A percentile compares a stretch with the other conserved stretches of the same genome.
Evolutionary conservation across 441 rosid genomes (phyloP).

Genomic region (Adansonia rubrostipa): DNA sequence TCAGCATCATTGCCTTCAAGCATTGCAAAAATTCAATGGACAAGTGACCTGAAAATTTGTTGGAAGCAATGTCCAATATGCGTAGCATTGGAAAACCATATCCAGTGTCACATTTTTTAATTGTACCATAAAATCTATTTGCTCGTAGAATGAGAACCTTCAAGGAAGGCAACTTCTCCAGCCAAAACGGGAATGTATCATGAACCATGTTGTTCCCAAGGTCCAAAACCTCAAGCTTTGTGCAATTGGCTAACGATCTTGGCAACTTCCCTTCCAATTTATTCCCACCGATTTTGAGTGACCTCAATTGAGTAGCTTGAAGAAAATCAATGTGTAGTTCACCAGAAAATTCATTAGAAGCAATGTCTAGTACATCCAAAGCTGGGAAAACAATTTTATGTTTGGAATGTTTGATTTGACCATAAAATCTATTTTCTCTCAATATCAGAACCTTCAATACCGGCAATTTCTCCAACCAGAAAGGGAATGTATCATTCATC

Average conservation of each 20-base stretch:
- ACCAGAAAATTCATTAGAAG: neutral
- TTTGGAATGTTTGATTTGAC: neutral
- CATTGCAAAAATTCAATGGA: neutral
- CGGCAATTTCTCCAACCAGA: neutral
- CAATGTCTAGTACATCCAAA: neutral
- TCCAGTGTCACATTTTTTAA: neutral
- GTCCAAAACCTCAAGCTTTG: neutral
- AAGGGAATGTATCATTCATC: neutral
- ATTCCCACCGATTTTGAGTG: neutral
- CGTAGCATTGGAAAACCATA: neutral
- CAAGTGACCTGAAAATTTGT: neutral
- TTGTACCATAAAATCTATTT: constrained; percentile 5
- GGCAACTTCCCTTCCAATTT: too few species aligned
- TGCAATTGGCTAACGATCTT: constrained; percentile 41
- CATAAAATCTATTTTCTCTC: neutral
- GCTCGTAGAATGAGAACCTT: constrained; percentile 3
- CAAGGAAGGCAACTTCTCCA: neutral
- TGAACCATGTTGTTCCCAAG: neutral
- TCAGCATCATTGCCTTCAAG: neutral
- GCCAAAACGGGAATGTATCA: neutral
- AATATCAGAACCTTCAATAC: neutral
- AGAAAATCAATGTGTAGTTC: neutral
- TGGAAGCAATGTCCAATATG: constrained; percentile 18
- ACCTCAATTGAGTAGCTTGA: neutral
- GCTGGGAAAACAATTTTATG: neutral